phyloP scores from a whole-genome alignment of 177 flowering plant genomes.

The Vitis hybrid region DNA sequence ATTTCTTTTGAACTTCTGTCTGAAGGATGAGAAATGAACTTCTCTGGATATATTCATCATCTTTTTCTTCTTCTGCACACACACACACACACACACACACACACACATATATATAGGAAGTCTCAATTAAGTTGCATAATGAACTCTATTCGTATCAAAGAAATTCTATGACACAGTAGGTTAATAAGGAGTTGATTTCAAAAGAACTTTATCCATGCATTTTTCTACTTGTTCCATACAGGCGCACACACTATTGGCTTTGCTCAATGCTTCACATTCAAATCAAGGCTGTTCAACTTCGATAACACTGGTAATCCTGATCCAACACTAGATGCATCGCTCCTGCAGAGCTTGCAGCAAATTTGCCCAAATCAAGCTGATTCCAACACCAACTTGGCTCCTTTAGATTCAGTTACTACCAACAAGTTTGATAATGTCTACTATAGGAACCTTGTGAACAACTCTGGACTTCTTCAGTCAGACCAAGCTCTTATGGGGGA shows the following conservation, averaged over 20 bases:
- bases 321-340: conserved; percentile 37
- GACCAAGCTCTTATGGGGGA: conserved; percentile 72
- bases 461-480: conserved; percentile 58
- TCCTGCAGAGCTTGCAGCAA: conserved; percentile 26
- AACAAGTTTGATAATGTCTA: conserved; percentile 52
- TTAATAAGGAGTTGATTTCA: background rate
- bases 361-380: conserved; percentile 43
- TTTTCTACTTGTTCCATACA: conserved; percentile 13
- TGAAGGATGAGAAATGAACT: background rate
- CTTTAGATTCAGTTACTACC: conserved; percentile 32
- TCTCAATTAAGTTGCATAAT: no score
- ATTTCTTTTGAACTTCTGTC: background rate
- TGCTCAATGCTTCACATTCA: conserved; percentile 61
- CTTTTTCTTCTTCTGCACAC: no score
- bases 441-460: conserved; percentile 52
- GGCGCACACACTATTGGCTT: conserved; percentile 67
- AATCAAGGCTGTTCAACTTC: conserved; percentile 52
- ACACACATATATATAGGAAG: no score
- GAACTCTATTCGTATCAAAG: no score
- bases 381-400: conserved; percentile 42
- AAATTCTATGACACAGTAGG: background rate
- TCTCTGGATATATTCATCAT: no score
- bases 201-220: no score
- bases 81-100: no score
- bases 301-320: conserved; percentile 50